A percentile compares a stretch with the other conserved stretches of the same genome.
These are phyloP conservation scores for Fusarium aywerte DNA, from an alignment of 2,329 filamentous ascomycete species.

Conservation along the genomic window DNA sequence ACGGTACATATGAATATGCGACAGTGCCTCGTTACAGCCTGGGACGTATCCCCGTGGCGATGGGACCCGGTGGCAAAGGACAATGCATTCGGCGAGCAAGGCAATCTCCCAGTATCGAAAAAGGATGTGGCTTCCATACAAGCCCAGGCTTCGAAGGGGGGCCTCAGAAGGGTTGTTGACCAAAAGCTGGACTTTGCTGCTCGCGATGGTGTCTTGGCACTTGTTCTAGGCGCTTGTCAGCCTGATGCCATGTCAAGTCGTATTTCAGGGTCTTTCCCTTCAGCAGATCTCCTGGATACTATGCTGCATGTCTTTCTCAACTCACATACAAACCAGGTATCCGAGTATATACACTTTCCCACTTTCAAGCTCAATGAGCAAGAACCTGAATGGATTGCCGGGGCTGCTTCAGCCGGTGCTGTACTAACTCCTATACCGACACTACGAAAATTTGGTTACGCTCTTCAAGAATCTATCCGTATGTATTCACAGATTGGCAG, in stretches of 20 bases:
- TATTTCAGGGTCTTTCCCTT: slow-evolving; percentile 70
- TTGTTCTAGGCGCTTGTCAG: slow-evolving; percentile 70
- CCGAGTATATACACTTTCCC: slow-evolving; percentile 70
- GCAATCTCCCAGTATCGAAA: slow-evolving; percentile 57
- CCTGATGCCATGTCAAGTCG: slow-evolving; percentile 60
- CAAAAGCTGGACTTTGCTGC: slow-evolving; percentile 59
- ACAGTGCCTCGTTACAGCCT: slow-evolving; percentile 59
- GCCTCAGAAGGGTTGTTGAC: slow-evolving; percentile 54
- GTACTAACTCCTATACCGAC: slow-evolving; percentile 66
- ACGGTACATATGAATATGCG: slow-evolving; percentile 60
- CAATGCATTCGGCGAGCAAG: slow-evolving; percentile 57
- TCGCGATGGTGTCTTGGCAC: slow-evolving; percentile 71
- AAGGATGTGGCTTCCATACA: slow-evolving; percentile 53
- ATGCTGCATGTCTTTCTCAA: slow-evolving; percentile 70
- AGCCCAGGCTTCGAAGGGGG: slow-evolving; percentile 53
- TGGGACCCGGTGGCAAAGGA: slow-evolving; percentile 60
- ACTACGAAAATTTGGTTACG: slow-evolving; percentile 69
- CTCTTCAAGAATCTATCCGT: slow-evolving; percentile 64
- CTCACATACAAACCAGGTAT: slow-evolving; percentile 65
- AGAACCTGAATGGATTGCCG: slow-evolving; percentile 68
- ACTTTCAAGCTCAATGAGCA: slow-evolving; percentile 66
- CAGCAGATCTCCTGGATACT: slow-evolving; percentile 68
- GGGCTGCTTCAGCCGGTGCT: slow-evolving; percentile 70
- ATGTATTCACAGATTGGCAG: slow-evolving; percentile 28
- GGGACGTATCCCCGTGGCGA: slow-evolving; percentile 63